These are phyloP conservation scores for Pachysandra terminalis DNA, from an alignment of 164 flowering plant species.

Conservation along the genomic window DNA sequence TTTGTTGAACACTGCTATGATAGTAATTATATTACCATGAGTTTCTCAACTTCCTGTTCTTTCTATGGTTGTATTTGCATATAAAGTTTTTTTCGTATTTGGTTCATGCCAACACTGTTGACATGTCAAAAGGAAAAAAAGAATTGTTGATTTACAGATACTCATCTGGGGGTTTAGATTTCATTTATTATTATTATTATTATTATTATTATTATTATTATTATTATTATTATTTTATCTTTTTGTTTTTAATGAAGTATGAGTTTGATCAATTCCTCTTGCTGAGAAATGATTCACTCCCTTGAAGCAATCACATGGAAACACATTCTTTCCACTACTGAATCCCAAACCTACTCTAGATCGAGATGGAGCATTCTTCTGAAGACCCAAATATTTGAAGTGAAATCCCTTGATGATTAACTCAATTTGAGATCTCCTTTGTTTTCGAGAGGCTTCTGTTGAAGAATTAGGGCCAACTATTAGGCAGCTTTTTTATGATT, in stretches of 20 bases:
- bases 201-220: too few species aligned
- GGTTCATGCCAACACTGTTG: background rate
- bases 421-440: background rate
- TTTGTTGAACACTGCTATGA: too few species aligned
- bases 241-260: too few species aligned
- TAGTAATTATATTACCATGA: too few species aligned
- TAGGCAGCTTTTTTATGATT: too few species aligned
- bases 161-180: background rate
- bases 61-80: background rate
- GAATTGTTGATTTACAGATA: background rate
- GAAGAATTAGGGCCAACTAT: background rate
- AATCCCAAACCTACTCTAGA: background rate
- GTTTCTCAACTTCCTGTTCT: background rate
- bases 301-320: background rate
- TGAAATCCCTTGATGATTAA: too few species aligned
- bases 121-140: background rate
- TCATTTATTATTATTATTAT: too few species aligned
- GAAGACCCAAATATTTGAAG: background rate
- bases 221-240: too few species aligned
- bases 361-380: background rate
- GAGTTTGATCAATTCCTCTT: background rate
- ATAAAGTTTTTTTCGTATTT: background rate
- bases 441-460: background rate
- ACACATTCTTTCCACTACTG: background rate
- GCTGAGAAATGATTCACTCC: background rate